Evolutionary conservation across 306 rosid genomes (phyloP), one percentile per base, ranked within the genome.

Genomic region (Corylus americana): DNA sequence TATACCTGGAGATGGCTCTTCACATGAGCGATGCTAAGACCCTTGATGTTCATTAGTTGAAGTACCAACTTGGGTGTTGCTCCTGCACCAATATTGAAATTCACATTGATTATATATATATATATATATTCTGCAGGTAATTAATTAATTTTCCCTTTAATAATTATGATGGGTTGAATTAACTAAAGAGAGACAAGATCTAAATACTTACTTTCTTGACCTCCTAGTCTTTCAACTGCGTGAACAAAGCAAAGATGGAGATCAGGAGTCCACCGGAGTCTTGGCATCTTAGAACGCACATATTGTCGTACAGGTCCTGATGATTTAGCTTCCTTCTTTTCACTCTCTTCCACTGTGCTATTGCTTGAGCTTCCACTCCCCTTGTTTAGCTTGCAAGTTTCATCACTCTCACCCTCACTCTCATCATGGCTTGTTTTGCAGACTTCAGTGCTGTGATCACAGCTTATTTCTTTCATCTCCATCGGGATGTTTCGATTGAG

Each of bases 41-140:
- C 90, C 83, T 84, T 79, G 49, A 82, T 67, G 73, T 87, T 84
- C 88, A 84, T 87, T 76, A 79, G 5, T 42, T 87, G 88, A 79
- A 87, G 90, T 61, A 87, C 88, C 76, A 87, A 74, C 74, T 87
- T 87, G 2, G 88, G 90, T 57, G 90, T 87, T 57, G 90, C 90
- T 87, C 78, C 88, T 87, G 80, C 86, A 61, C 72, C 70, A 57
- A 59, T 17, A 59, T 17, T 12, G 27, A 78, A 71, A 48, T 79
- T 61, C 50, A 8, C 8, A 31, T 29, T 51, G 14, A 31, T 31
- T 31, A 31, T 22, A 22, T 22, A 22, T 22, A 22, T 22, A 22
- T 22, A 22, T 22, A 22, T 22, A 22, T 31, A 31, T 31, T 31
- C 2, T 31, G 35, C 35, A 31, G 35, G 35, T 31, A 31, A 31